phyloP scores from a whole-genome alignment of 78 protist species.

The Speleostelium caveatum region DNA sequence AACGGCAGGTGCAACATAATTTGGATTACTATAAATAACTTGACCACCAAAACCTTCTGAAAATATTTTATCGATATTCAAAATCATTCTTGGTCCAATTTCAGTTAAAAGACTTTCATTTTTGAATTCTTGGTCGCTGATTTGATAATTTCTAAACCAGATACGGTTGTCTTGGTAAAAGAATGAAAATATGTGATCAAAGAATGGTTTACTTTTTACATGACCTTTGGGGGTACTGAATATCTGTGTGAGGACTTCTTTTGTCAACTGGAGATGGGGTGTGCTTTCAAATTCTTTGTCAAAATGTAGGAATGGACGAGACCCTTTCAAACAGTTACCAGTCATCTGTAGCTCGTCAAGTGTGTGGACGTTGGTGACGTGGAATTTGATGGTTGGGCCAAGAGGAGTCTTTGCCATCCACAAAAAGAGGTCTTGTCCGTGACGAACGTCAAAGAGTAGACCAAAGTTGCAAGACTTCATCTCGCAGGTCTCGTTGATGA shows the following conservation, averaged over 20 bases:
- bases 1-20: conserved; percentile 51
- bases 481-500: conserved; percentile 90
- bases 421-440: conserved; percentile 82
- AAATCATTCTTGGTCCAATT: conserved; percentile 96
- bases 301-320: conserved; percentile 95
- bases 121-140: conserved; percentile 74
- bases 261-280: conserved; percentile 83
- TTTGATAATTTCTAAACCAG: conserved; percentile 97
- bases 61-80: conserved; percentile 87
- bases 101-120: conserved; percentile 80
- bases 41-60: conserved; percentile 85
- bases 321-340: conserved; percentile 97
- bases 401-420: conserved; percentile 92
- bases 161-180: conserved; percentile 88
- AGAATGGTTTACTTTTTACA: conserved; percentile 95
- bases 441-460: conserved; percentile 90
- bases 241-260: conserved; percentile 89
- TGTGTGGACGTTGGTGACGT: conserved; percentile 91
- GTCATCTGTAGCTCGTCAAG: conserved; percentile 94
- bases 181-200: conserved; percentile 96
- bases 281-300: conserved; percentile 88
- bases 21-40: conserved; percentile 60
- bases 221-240: conserved; percentile 94
- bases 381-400: conserved; percentile 96
- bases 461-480: conserved; percentile 84